These are phyloP conservation scores for Cladosporium velox DNA, from an alignment of 2,329 filamentous ascomycete genomes.

Conservation along the genomic window DNA sequence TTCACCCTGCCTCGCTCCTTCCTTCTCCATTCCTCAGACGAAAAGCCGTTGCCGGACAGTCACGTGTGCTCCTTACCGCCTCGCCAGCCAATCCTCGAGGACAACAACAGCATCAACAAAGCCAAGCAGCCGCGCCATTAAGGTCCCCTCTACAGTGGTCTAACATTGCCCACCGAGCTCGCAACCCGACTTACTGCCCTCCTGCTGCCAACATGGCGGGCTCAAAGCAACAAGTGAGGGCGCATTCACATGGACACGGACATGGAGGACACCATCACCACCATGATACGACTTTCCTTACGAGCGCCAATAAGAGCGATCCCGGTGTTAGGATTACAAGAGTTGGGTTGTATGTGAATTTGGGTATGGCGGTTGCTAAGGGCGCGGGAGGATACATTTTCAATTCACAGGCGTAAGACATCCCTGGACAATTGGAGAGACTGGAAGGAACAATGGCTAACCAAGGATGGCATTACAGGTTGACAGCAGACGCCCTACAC, in stretches of 20 bases:
- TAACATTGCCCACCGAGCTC: slow-evolving; percentile 35
- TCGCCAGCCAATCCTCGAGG: background rate
- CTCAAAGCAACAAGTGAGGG: slow-evolving; percentile 30
- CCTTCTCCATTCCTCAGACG: slow-evolving; percentile 2
- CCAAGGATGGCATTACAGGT: slow-evolving; percentile 20
- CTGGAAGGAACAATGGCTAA: slow-evolving; percentile 1
- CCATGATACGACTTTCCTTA: slow-evolving; percentile 82
- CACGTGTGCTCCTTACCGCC: slow-evolving; percentile 20
- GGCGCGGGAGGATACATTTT: slow-evolving; percentile 90
- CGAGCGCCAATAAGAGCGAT: slow-evolving; percentile 81
- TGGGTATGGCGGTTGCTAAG: slow-evolving; percentile 92
- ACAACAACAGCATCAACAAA: slow-evolving; percentile 5
- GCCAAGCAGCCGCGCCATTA: background rate
- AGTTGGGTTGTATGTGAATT: slow-evolving; percentile 83
- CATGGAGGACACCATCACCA: slow-evolving; percentile 66
- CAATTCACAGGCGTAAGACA: slow-evolving; percentile 73
- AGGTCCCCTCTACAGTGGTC: slow-evolving; percentile 38
- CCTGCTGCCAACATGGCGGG: slow-evolving; percentile 4
- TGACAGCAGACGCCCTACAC: slow-evolving; percentile 82
- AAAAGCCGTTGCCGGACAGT: slow-evolving; percentile 3
- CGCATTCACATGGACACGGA: slow-evolving; percentile 49
- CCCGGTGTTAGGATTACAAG: slow-evolving; percentile 91
- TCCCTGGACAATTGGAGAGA: background rate
- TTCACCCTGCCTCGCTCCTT: background rate
- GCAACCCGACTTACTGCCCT: slow-evolving; percentile 15